These are phyloP conservation scores for Xylogone sp. DNA, from an alignment of 2,329 filamentous ascomycete genomes.

Conservation along the genomic window DNA sequence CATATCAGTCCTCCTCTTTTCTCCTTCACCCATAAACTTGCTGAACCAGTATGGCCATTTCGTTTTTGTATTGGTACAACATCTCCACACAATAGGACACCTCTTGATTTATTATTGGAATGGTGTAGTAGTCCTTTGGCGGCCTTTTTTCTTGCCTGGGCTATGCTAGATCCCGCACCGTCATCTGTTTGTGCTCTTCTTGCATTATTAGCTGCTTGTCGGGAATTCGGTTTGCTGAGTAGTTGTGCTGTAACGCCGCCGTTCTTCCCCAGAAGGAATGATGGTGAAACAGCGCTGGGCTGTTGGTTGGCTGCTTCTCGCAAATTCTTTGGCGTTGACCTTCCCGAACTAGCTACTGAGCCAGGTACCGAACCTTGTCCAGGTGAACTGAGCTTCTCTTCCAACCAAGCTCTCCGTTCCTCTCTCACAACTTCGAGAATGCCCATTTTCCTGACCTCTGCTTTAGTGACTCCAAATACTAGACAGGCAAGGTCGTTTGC, in stretches of 20 bases:
- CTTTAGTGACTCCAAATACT: conserved; percentile 98
- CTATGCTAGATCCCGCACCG: conserved; percentile 45
- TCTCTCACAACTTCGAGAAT: conserved; percentile 93
- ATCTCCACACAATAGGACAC: conserved; percentile 90
- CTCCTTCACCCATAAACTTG: conserved; percentile 98
- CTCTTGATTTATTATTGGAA: conserved; percentile 71
- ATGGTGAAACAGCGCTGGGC: conserved; percentile 29
- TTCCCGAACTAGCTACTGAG: conserved; percentile 9
- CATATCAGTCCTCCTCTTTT: conserved; percentile 92
- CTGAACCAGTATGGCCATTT: conserved; percentile 86
- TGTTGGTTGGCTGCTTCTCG: conserved; percentile 20
- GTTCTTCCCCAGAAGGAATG: conserved; percentile 64
- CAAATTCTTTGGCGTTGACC: conserved; percentile 14
- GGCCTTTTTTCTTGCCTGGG: conserved; percentile 33
- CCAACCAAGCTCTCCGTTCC: conserved; percentile 84
- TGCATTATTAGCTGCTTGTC: conserved; percentile 44
- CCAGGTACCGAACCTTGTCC: conserved; percentile 40
- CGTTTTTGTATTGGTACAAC: conserved; percentile 98
- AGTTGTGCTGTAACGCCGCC: conserved; percentile 84
- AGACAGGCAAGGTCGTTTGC: conserved; percentile 96
- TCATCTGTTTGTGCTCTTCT: conserved; percentile 63
- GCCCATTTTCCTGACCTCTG: conserved; percentile 89
- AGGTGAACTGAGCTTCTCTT: conserved; percentile 72
- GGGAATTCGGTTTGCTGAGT: conserved; percentile 66
- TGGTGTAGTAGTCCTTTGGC: conserved; percentile 52